A percentile compares a stretch with the other conserved stretches of the same genome.
Conservation (phyloP, 371 early-diverging fungal species). For the Nematocida sp. region DNA sequence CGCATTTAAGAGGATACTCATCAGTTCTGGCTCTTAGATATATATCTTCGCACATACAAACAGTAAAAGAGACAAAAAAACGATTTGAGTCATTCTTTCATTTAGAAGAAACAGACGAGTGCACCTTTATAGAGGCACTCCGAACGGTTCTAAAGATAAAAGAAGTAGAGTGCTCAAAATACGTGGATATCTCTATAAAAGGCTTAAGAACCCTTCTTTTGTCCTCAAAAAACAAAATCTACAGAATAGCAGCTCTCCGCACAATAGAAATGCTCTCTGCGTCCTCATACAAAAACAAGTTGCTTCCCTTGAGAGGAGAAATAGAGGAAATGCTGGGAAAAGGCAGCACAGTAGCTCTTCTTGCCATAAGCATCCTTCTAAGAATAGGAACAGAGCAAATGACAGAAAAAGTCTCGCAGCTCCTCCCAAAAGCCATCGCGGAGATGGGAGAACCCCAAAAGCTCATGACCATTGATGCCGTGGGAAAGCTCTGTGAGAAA, state of each 20-base stretch:
- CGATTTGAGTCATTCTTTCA: slow-evolving; percentile 8
- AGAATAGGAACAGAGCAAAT: slow-evolving; percentile 64
- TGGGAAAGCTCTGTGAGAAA: slow-evolving; percentile 56
- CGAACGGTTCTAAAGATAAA: slow-evolving; percentile 2
- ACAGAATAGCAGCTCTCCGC: slow-evolving; percentile 59
- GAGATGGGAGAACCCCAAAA: slow-evolving; percentile 61
- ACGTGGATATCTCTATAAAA: slow-evolving; percentile 52
- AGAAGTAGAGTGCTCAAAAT: slow-evolving; percentile 4
- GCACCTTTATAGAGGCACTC: slow-evolving; percentile 48
- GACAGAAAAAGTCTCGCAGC: slow-evolving; percentile 54
- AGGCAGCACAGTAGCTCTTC: slow-evolving; percentile 57
- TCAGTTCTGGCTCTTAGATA: slow-evolving; percentile 25
- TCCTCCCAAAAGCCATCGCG: slow-evolving; percentile 56
- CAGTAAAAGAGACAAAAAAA: slow-evolving; percentile 4
- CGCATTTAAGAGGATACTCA: slow-evolving; percentile 16
- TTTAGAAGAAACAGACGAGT: slow-evolving; percentile 28
- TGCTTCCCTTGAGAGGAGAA: slow-evolving; percentile 54
- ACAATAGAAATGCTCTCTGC: slow-evolving; percentile 50
- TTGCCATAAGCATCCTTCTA: slow-evolving; percentile 61
- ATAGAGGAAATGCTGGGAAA: slow-evolving; percentile 60
- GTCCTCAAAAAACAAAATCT: slow-evolving; percentile 34
- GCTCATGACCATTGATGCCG: slow-evolving; percentile 59
- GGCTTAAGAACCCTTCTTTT: slow-evolving; percentile 53
- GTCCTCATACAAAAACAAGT: slow-evolving; percentile 57
- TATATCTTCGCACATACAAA: slow-evolving; percentile 3